These are phyloP conservation scores for Lathyrus sativus DNA, from an alignment of 306 rosid genomes.

Conservation along the genomic window DNA sequence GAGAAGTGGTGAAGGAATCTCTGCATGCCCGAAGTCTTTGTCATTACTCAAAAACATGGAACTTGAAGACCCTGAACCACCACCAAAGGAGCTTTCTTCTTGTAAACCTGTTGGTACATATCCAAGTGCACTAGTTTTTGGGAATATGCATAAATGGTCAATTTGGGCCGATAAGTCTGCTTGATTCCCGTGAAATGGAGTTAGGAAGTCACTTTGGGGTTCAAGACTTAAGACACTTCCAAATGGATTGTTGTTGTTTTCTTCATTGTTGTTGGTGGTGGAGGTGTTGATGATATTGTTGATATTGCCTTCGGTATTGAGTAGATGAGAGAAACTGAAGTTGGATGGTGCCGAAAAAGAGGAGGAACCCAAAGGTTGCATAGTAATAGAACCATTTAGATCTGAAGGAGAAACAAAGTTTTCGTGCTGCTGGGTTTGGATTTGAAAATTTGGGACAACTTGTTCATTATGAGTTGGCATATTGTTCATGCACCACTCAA, in stretches of 20 bases:
- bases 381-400: constrained; percentile 34
- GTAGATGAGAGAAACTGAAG: constrained; percentile 50
- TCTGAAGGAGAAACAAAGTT: constrained; percentile 33
- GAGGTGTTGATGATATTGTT: not conserved
- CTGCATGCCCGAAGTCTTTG: constrained; percentile 46
- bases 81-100: constrained; percentile 29
- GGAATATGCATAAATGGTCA: constrained; percentile 39
- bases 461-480: constrained; percentile 40
- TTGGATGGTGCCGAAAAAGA: constrained; percentile 54
- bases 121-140: constrained; percentile 15
- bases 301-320: constrained; percentile 17
- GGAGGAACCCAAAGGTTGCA: constrained; percentile 58
- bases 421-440: constrained; percentile 31
- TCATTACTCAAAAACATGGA: constrained; percentile 49
- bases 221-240: constrained; percentile 61
- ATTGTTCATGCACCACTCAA: constrained; percentile 59
- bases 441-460: constrained; percentile 37
- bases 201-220: constrained; percentile 42
- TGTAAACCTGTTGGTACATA: not conserved
- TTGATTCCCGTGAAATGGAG: constrained; percentile 38
- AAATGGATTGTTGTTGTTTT: constrained; percentile 29
- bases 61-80: constrained; percentile 36
- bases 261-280: not conserved
- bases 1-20: constrained; percentile 48
- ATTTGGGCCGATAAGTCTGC: constrained; percentile 46